Percentiles rank a stretch among this genome's conserved stretches.
Evolutionary conservation across 2,329 filamentous ascomycete species (phyloP).

Genomic region (Scleromitrula shiraiana): DNA sequence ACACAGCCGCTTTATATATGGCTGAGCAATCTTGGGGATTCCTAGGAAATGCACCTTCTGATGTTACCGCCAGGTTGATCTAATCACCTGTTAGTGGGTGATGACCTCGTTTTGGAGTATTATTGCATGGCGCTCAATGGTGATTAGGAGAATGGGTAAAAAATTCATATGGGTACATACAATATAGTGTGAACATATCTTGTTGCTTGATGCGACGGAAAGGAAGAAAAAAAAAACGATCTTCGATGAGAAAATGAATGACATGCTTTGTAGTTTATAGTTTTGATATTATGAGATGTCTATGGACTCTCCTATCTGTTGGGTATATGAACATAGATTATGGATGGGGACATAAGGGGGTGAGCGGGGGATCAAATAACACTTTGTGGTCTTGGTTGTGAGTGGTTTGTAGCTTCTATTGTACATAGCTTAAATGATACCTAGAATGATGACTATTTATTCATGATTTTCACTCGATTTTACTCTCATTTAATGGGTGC

Average conservation of each 20-base stretch:
- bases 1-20: slow-evolving; percentile 52
- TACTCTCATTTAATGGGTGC: no score
- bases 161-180: slow-evolving; percentile 3
- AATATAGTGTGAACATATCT: not conserved
- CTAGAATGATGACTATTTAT: no score
- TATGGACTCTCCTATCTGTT: not conserved
- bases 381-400: not conserved
- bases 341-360: not conserved
- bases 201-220: not conserved
- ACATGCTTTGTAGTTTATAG: not conserved
- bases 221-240: not conserved
- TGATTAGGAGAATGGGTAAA: not conserved
- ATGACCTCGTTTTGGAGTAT: slow-evolving; percentile 1
- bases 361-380: no score
- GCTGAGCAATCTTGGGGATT: slow-evolving; percentile 76
- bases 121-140: slow-evolving; percentile 1
- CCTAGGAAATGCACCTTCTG: slow-evolving; percentile 24
- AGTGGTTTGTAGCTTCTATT: not conserved
- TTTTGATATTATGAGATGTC: not conserved
- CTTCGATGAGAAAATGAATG: not conserved
- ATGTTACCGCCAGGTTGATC: slow-evolving; percentile 3
- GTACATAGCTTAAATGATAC: no score
- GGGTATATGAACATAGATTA: not conserved
- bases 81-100: slow-evolving; percentile 6
- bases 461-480: no score